These are phyloP conservation scores for Stephanodiscus triporus DNA, from an alignment of 108 stramenopile species.

Conservation along the genomic window DNA sequence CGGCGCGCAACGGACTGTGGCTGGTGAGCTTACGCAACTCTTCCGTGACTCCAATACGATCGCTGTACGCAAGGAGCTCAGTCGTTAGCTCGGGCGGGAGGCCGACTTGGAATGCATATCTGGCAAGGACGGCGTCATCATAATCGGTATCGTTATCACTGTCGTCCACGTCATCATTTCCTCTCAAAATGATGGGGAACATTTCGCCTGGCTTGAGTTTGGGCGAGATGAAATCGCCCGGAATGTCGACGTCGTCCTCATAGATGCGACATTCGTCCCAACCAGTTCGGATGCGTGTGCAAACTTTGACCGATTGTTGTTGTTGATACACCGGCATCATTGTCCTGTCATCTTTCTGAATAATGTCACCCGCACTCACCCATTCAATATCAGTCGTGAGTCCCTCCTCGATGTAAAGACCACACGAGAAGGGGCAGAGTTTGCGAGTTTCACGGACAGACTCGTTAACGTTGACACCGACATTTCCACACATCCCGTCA, in stretches of 20 bases:
- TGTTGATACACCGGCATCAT: not conserved
- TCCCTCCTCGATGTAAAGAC: slow-evolving; percentile 45
- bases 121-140: not conserved
- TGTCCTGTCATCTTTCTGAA: slow-evolving; percentile 9
- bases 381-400: not conserved
- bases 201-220: slow-evolving; percentile 53
- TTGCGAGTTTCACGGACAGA: slow-evolving; percentile 21
- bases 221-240: slow-evolving; percentile 44
- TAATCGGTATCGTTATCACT: not conserved
- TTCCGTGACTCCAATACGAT: slow-evolving; percentile 44
- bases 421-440: slow-evolving; percentile 33
- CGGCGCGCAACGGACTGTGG: slow-evolving; percentile 19
- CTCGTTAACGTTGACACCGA: slow-evolving; percentile 10
- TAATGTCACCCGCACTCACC: not conserved
- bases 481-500: slow-evolving; percentile 29
- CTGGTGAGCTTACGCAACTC: slow-evolving; percentile 36
- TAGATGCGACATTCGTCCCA: slow-evolving; percentile 20
- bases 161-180: not conserved
- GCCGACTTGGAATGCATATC: slow-evolving; percentile 54
- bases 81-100: slow-evolving; percentile 54
- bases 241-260: slow-evolving; percentile 13
- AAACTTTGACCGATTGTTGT: slow-evolving; percentile 16
- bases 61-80: slow-evolving; percentile 43
- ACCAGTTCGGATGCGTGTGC: slow-evolving; percentile 39
- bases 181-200: slow-evolving; percentile 56